These are phyloP conservation scores for Colletotrichum limetticola DNA, from an alignment of 2,329 filamentous ascomycete species.

Conservation along the genomic window DNA sequence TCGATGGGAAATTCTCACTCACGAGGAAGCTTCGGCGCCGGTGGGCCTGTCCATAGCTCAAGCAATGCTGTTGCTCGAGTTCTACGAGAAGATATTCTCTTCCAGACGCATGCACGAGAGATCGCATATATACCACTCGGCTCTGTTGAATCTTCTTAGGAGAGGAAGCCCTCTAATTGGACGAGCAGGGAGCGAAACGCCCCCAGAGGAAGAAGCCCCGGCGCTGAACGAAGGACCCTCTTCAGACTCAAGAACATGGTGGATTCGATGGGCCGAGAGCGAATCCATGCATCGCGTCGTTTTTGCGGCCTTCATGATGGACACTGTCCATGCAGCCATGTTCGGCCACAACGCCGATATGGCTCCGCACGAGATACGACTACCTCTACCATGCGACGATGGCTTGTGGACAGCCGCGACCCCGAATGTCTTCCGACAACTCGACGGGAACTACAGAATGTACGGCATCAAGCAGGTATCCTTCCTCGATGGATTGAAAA, in stretches of 20 bases:
- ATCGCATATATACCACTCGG: slow-evolving; percentile 89
- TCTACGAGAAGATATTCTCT: slow-evolving; percentile 93
- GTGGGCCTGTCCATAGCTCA: slow-evolving; percentile 92
- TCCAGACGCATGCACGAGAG: slow-evolving; percentile 85
- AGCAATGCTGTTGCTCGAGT: slow-evolving; percentile 82
- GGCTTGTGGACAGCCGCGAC: slow-evolving; percentile 85
- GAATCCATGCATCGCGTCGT: slow-evolving; percentile 89
- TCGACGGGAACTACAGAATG: slow-evolving; percentile 80
- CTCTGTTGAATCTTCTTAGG: slow-evolving; percentile 85
- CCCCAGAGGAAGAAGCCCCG: slow-evolving; percentile 68
- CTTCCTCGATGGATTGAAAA: slow-evolving; percentile 87
- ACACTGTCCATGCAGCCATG: slow-evolving; percentile 90
- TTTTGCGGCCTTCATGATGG: slow-evolving; percentile 90
- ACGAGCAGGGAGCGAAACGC: slow-evolving; percentile 80
- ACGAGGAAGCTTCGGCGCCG: slow-evolving; percentile 83
- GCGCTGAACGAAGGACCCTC: slow-evolving; percentile 36
- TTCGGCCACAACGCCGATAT: slow-evolving; percentile 92
- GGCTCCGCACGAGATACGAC: slow-evolving; percentile 88
- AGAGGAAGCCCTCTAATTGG: slow-evolving; percentile 88
- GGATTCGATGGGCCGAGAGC: slow-evolving; percentile 89
- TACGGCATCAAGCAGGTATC: slow-evolving; percentile 83
- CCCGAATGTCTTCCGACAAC: slow-evolving; percentile 78
- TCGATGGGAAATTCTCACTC: slow-evolving; percentile 85
- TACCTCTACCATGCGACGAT: slow-evolving; percentile 89
- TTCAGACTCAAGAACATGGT: slow-evolving; percentile 66